Conservation (phyloP, 2,329 filamentous ascomycete genomes). For the Cadophora sp. region DNA sequence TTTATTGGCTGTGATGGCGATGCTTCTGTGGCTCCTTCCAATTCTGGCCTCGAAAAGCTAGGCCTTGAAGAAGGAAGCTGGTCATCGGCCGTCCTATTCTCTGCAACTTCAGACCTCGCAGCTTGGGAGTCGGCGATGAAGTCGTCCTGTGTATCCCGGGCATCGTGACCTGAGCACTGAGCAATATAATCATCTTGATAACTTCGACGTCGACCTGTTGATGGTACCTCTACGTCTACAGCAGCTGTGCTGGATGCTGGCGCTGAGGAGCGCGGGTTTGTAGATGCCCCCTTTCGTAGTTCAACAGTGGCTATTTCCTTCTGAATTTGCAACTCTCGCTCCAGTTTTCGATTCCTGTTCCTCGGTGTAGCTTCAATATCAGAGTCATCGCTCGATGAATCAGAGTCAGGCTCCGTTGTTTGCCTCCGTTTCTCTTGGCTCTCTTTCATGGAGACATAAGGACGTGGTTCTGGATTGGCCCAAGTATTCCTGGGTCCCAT, state of each 20-base stretch:
- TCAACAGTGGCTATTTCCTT: conserved; percentile 31
- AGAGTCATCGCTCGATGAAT: conserved; percentile 35
- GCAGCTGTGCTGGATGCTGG: conserved; percentile 20
- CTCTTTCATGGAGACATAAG: conserved; percentile 42
- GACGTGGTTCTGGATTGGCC: conserved; percentile 33
- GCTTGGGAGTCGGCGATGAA: conserved; percentile 42
- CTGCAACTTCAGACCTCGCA: not conserved
- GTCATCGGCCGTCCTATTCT: not conserved
- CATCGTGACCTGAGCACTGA: conserved; percentile 39
- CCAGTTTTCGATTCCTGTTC: conserved; percentile 7
- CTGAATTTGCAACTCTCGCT: conserved; percentile 29
- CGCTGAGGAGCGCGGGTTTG: conserved; percentile 15
- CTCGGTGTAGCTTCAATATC: conserved; percentile 34
- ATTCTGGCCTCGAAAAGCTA: not conserved
- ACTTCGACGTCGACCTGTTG: conserved; percentile 37
- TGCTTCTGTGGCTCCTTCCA: not conserved
- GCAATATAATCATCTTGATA: conserved; percentile 40
- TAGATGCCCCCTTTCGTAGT: conserved; percentile 24
- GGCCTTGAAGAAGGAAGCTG: not conserved
- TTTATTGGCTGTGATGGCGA: not conserved
- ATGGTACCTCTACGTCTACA: conserved; percentile 27
- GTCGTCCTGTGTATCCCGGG: conserved; percentile 39
- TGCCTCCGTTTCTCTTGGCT: conserved; percentile 40
- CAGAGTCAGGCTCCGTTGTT: conserved; percentile 16
- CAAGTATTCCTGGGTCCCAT: conserved; percentile 9